phyloP scores from a whole-genome alignment of 345 rosid genomes.

The Aethionema arabicum region DNA sequence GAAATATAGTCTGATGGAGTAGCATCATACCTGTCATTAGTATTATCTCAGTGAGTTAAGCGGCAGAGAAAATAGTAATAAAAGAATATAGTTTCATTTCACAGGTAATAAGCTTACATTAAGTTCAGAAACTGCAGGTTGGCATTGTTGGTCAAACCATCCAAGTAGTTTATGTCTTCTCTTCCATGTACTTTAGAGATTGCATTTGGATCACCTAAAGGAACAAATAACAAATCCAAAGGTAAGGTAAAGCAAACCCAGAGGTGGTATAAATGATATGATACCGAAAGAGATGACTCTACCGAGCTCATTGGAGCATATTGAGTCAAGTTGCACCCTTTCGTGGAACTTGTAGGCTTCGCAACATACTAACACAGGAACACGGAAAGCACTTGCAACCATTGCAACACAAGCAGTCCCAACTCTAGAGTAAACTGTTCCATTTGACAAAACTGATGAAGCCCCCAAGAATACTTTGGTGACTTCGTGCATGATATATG shows the following conservation, averaged over 20 bases:
- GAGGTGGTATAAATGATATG: background rate
- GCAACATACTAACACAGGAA: conserved; percentile 92
- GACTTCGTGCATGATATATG: conserved; percentile 94
- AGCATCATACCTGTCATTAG: conserved; percentile 73
- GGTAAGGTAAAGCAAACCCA: conserved; percentile 2
- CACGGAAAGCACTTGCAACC: conserved; percentile 83
- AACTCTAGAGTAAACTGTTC: conserved; percentile 89
- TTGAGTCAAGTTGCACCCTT: conserved; percentile 94
- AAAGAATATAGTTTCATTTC: background rate
- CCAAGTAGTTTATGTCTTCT: conserved; percentile 61
- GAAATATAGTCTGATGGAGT: conserved; percentile 91
- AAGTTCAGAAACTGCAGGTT: conserved; percentile 82
- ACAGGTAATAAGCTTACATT: conserved; percentile 45
- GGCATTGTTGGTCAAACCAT: conserved; percentile 51
- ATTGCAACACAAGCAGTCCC: conserved; percentile 97
- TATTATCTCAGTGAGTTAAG: conserved; percentile 22
- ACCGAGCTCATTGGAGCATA: conserved; percentile 96
- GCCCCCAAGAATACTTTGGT: conserved; percentile 93
- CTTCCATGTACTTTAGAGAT: conserved; percentile 69
- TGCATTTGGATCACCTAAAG: conserved; percentile 86
- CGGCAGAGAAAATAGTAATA: conserved; percentile 19
- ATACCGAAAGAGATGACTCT: conserved; percentile 30
- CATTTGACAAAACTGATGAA: conserved; percentile 91
- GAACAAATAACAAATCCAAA: conserved; percentile 7
- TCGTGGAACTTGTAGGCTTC: conserved; percentile 96